Base-by-base conservation (phyloP, 225 moss, liverwort and hornwort species). In the Bryoerythrophyllum caledonicum region DNA sequence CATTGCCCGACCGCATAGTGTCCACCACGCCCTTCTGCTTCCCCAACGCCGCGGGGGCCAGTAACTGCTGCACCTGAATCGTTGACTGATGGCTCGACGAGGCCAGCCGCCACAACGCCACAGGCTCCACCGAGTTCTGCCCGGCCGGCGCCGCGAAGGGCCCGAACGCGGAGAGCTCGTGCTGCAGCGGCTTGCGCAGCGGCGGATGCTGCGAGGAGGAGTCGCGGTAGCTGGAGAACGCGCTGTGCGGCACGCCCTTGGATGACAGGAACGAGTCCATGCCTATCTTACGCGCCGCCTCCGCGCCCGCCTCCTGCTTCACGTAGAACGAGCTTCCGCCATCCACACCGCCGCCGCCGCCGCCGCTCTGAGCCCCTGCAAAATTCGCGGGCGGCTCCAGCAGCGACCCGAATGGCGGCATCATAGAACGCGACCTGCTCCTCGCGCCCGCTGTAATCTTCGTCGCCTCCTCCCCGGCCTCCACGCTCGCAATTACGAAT, bases 391-490 rank as follows among this genome's bases (percentile, higher is more conserved):
- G 87, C 54, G 82, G 82, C 77, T 87, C 87, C 78, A 87, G 77
- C 44, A 87, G 82, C 62, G 87, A 87, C 75, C 87, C 87, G 35
- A 87, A 87, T 82, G 87, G 84, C 77, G 87, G 84, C 87, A 87
- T 87, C 87, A 87, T 87, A 77, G 84, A 87, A 79, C 53, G 73
- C 23, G 67, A 71, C 5, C 65, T 61, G n/a, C 63, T 76, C 48
- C 44, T 44, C 15, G 15, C 44, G 44, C 12, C 44, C 52, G 24
- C 55, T 3, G 8, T 13, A 57, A 67, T 74, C 70, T 38, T 65
- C 49, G 17, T 7, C 41, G 7, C 11, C 53, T 62, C 10, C 65
- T 48, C 4, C 35, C 40, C 25, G 35, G 11, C 70, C 54, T 25
- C 27, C 30, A 23, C 56, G n/a, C 28, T 9, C 30, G 19, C 1